A percentile compares a stretch with the other conserved stretches of the same genome.
phyloP scores from a whole-genome alignment of 1,139 yeast species.

The Sugiyamaella pinicola region DNA sequence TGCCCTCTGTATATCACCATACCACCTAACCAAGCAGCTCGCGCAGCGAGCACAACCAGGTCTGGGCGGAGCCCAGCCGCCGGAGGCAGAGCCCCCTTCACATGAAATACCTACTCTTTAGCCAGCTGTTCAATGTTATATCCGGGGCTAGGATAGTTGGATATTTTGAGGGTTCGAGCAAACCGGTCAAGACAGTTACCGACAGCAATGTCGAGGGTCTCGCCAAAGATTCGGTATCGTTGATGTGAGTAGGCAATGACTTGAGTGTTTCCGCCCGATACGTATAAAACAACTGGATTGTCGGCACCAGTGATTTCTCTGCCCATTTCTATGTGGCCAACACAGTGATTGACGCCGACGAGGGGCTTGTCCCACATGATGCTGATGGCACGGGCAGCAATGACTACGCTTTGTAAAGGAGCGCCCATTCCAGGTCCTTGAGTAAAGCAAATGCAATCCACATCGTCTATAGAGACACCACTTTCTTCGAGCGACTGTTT shows the following conservation, averaged over 20 bases:
- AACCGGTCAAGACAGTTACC: constrained; percentile 96
- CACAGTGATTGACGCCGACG: constrained; percentile 95
- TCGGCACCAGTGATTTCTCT: constrained; percentile 94
- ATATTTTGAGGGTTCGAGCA: constrained; percentile 84
- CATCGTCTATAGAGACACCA: constrained; percentile 52
- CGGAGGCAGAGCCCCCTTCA: neutral
- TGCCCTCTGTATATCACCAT: too few relatives aligned
- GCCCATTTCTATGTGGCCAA: constrained; percentile 99
- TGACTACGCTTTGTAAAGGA: constrained; percentile 88
- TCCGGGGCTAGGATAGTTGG: constrained; percentile 97
- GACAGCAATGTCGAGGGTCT: constrained; percentile 93
- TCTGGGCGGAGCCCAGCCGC: neutral
- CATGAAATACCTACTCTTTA: constrained; percentile 46
- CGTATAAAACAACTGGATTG: constrained; percentile 94
- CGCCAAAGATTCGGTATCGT: constrained; percentile 93
- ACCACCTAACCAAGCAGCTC: too few relatives aligned
- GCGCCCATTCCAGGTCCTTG: constrained; percentile 99
- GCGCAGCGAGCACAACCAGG: neutral
- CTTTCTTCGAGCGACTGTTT: constrained; percentile 69
- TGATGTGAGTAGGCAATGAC: constrained; percentile 95
- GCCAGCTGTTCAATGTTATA: constrained; percentile 96
- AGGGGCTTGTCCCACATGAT: constrained; percentile 82
- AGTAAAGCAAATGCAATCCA: constrained; percentile 92
- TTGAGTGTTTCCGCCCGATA: constrained; percentile 98
- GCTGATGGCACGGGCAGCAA: constrained; percentile 86